phyloP scores from a whole-genome alignment of 2,329 filamentous ascomycete genomes.

The Trichophyton schoenleinii region DNA sequence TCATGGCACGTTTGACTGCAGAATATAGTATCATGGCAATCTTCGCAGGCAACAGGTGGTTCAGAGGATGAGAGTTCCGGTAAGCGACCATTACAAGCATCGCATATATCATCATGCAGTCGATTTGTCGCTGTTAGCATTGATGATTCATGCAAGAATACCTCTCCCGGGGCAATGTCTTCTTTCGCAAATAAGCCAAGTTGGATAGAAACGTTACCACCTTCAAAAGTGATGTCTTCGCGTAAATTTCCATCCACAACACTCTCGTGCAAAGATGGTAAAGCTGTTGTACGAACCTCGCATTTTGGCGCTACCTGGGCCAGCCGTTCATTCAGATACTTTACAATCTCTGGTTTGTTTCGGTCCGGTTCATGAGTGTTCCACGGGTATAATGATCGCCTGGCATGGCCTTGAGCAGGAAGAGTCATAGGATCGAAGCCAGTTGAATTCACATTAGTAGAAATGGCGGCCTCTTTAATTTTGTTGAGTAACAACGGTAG shows the following conservation, averaged over 20 bases:
- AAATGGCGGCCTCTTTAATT: constrained; percentile 15
- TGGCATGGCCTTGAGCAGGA: constrained; percentile 29
- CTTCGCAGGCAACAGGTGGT: constrained; percentile 37
- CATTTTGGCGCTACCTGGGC: constrained; percentile 63
- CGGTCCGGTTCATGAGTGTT: constrained; percentile 49
- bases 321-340: constrained; percentile 59
- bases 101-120: constrained; percentile 74
- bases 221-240: constrained; percentile 10
- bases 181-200: constrained; percentile 81
- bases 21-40: constrained; percentile 48
- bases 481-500: constrained; percentile 21
- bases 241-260: constrained; percentile 12
- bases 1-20: constrained; percentile 46
- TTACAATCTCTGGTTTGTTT: constrained; percentile 43
- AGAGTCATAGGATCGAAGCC: constrained; percentile 22
- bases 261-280: constrained; percentile 54
- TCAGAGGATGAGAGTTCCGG: constrained; percentile 41
- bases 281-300: constrained; percentile 59
- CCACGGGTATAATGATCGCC: constrained; percentile 51
- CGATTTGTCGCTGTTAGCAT: constrained; percentile 81
- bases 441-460: constrained; percentile 15
- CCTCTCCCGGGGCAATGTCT: constrained; percentile 63
- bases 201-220: constrained; percentile 47
- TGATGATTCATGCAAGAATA: constrained; percentile 68
- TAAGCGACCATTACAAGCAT: constrained; percentile 69